phyloP scores from a whole-genome alignment of 2,329 filamentous ascomycete genomes.

The Alternaria arborescens region DNA sequence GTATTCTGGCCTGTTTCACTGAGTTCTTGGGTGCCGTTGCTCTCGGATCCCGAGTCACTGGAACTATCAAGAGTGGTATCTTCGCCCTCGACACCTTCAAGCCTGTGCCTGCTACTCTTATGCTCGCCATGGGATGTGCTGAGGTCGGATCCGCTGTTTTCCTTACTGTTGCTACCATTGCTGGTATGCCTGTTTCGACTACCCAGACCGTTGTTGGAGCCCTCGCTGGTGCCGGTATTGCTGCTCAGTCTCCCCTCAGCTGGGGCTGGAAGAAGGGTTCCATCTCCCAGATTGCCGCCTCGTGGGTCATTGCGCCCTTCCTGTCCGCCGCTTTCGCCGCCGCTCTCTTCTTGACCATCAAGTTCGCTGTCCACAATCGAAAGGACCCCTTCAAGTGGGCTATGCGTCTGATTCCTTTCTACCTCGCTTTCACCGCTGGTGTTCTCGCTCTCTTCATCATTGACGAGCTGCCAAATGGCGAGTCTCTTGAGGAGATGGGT shows the following conservation, averaged over 20 bases:
- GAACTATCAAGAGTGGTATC: constrained; percentile 69
- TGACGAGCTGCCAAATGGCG: constrained; percentile 53
- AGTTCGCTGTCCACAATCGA: constrained; percentile 60
- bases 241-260: constrained; percentile 41
- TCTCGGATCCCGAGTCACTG: constrained; percentile 64
- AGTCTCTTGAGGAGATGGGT: constrained; percentile 41
- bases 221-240: constrained; percentile 68
- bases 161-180: constrained; percentile 63
- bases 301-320: constrained; percentile 60
- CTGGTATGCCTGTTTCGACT: constrained; percentile 68
- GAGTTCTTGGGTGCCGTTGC: constrained; percentile 63
- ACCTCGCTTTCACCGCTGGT: constrained; percentile 59
- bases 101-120: constrained; percentile 60
- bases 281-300: constrained; percentile 52
- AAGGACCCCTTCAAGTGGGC: constrained; percentile 60
- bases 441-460: constrained; percentile 68
- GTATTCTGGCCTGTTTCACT: constrained; percentile 59
- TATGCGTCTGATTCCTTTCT: constrained; percentile 59
- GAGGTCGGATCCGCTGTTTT: constrained; percentile 39
- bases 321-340: constrained; percentile 61
- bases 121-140: constrained; percentile 68
- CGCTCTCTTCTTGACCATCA: constrained; percentile 60
- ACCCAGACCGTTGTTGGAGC: constrained; percentile 69
- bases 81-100: constrained; percentile 61
- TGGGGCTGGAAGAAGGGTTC: constrained; percentile 40